Evolutionary conservation across 1,284 basidiomycete genomes (phyloP).

Genomic region (Xerocomus amazonicus): DNA sequence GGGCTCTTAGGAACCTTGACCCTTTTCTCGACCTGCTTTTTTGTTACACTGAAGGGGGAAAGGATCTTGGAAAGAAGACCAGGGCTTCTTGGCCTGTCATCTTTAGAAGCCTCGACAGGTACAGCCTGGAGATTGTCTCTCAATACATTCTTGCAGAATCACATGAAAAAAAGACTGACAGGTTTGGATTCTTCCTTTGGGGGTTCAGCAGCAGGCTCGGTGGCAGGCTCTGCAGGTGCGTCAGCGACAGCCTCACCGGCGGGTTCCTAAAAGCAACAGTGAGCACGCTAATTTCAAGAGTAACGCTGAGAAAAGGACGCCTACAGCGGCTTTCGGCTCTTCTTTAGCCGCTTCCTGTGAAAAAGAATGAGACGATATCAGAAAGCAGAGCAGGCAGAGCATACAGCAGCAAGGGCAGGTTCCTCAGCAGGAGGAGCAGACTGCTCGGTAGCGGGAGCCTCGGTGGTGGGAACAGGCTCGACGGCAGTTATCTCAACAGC

Average conservation of each 20-base stretch:
- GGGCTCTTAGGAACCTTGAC: slow-evolving; percentile 47
- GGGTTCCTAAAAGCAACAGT: slow-evolving; percentile 39
- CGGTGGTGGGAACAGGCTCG: slow-evolving; percentile 36
- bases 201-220: slow-evolving; percentile 38
- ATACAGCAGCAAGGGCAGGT: slow-evolving; percentile 23
- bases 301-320: neutral
- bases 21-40: too few relatives aligned
- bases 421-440: slow-evolving; percentile 34
- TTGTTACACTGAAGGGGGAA: slow-evolving; percentile 59
- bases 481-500: slow-evolving; percentile 41
- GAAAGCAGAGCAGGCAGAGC: slow-evolving; percentile 4
- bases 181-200: slow-evolving; percentile 60
- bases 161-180: slow-evolving; percentile 34
- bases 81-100: slow-evolving; percentile 76
- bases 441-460: slow-evolving; percentile 35
- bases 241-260: slow-evolving; percentile 33
- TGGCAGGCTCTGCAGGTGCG: slow-evolving; percentile 37
- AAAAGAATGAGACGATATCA: neutral
- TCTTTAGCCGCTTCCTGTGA: slow-evolving; percentile 48
- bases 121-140: slow-evolving; percentile 27
- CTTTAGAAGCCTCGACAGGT: slow-evolving; percentile 51
- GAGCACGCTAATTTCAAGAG: neutral
- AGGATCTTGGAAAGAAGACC: slow-evolving; percentile 66
- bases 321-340: slow-evolving; percentile 45
- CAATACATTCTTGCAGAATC: slow-evolving; percentile 1